Conservation (phyloP, 805 yeast genomes). For the Yamadazyma tumulicola region DNA sequence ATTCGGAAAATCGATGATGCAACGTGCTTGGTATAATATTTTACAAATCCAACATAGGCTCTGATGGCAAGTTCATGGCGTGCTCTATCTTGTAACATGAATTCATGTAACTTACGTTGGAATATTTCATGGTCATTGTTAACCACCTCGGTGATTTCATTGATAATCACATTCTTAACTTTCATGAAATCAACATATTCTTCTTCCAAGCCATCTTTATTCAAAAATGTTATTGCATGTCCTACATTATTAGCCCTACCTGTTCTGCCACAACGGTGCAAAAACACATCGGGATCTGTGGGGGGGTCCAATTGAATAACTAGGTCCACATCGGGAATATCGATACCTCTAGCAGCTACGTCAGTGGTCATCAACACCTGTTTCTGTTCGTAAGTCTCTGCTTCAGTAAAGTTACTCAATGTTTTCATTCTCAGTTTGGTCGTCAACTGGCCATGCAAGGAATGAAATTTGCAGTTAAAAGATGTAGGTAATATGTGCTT, state of each 20-base stretch:
- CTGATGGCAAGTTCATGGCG: conserved; percentile 78
- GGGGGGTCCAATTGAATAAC: conserved; percentile 97
- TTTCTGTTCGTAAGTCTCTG: conserved; percentile 37
- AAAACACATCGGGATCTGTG: conserved; percentile 82
- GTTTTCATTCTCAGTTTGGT: conserved; percentile 77
- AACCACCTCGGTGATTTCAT: conserved; percentile 28
- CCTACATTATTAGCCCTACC: conserved; percentile 90
- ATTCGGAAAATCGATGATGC: conserved; percentile 86
- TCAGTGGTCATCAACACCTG: conserved; percentile 85
- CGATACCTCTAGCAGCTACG: conserved; percentile 98
- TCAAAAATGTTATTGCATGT: conserved; percentile 66
- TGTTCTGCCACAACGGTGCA: conserved; percentile 93
- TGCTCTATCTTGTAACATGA: conserved; percentile 70
- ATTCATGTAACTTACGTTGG: conserved; percentile 33
- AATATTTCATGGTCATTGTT: conserved; percentile 24
- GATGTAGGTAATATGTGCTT: conserved; percentile 31
- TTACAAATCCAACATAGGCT: conserved; percentile 78
- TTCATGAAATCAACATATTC: conserved; percentile 77
- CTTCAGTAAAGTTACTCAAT: conserved; percentile 54
- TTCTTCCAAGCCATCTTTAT: conserved; percentile 59
- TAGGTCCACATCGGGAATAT: conserved; percentile 89
- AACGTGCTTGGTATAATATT: conserved; percentile 82
- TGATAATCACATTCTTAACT: conserved; percentile 58
- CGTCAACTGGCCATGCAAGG: conserved; percentile 89
- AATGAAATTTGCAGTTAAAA: conserved; percentile 47